These are phyloP conservation scores for Cunninghamia lanceolata DNA, from an alignment of 75 land plant genomes.

Conservation along the genomic window DNA sequence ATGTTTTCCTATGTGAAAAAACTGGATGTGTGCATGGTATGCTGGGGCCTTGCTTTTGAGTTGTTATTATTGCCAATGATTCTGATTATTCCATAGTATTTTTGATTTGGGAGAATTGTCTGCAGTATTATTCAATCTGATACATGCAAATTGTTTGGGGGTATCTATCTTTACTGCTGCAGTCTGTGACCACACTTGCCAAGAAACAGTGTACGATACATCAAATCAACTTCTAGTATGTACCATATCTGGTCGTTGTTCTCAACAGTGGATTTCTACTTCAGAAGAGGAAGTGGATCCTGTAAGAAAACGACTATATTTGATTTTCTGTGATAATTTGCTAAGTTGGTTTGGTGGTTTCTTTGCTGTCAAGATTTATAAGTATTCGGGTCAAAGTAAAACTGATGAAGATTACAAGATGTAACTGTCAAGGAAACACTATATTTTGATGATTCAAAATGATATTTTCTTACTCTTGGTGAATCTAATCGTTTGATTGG, in stretches of 20 bases:
- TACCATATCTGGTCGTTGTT: constrained; percentile 46
- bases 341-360: neutral
- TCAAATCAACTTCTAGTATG: constrained; percentile 41
- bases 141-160: neutral
- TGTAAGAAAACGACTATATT: constrained; percentile 18
- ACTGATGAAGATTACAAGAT: neutral
- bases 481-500: neutral
- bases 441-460: neutral
- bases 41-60: neutral
- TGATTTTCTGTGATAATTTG: neutral
- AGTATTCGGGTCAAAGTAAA: neutral
- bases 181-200: constrained; percentile 47
- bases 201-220: constrained; percentile 33
- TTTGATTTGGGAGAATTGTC: neutral
- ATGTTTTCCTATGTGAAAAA: constrained; percentile 43
- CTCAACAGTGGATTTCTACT: constrained; percentile 30
- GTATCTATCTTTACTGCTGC: constrained; percentile 12
- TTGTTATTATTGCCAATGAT: neutral
- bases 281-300: constrained; percentile 29
- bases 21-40: constrained; percentile 42
- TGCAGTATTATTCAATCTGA: neutral
- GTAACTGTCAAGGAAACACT: neutral
- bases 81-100: neutral
- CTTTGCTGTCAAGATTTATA: neutral
- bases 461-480: neutral